Percentiles rank a stretch among this genome's conserved stretches.
phyloP scores from a whole-genome alignment of 2,329 filamentous ascomycete genomes.

The Claviceps quebecensis region DNA sequence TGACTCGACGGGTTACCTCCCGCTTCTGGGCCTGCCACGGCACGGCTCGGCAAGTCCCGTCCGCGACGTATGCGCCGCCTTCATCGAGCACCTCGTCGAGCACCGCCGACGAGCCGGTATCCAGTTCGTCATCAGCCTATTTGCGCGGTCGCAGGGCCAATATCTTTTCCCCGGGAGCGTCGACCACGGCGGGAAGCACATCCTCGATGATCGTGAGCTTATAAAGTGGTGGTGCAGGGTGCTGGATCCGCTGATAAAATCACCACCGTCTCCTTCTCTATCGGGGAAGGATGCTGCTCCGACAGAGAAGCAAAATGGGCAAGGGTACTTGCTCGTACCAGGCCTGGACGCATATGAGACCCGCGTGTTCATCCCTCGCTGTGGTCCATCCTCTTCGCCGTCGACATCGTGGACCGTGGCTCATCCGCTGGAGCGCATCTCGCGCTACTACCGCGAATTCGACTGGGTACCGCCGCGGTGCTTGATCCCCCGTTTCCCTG shows the following conservation, averaged over 20 bases:
- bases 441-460: slow-evolving; percentile 45
- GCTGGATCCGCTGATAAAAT: slow-evolving; percentile 57
- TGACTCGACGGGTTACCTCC: slow-evolving; percentile 82
- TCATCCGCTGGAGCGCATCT: slow-evolving; percentile 52
- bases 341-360: slow-evolving; percentile 75
- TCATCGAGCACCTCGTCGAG: slow-evolving; percentile 61
- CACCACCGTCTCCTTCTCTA: slow-evolving; percentile 32
- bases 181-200: slow-evolving; percentile 73
- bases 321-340: slow-evolving; percentile 71
- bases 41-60: slow-evolving; percentile 57
- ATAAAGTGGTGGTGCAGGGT: slow-evolving; percentile 95
- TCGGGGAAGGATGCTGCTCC: slow-evolving; percentile 19
- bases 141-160: slow-evolving; percentile 81
- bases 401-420: slow-evolving; percentile 49
- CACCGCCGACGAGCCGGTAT: slow-evolving; percentile 49
- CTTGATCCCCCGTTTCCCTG: slow-evolving; percentile 79
- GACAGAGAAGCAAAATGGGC: slow-evolving; percentile 21
- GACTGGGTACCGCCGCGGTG: slow-evolving; percentile 60
- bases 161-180: slow-evolving; percentile 91
- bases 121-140: slow-evolving; percentile 71
- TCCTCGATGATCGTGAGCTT: slow-evolving; percentile 76
- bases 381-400: slow-evolving; percentile 29
- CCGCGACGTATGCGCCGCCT: slow-evolving; percentile 57
- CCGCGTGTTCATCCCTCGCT: slow-evolving; percentile 58
- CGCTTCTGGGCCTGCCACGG: slow-evolving; percentile 47